A percentile compares a stretch with the other conserved stretches of the same genome.
Evolutionary conservation across 192 early-diverging fungal species (phyloP).

Genomic region (Linnemannia schmuckeri): DNA sequence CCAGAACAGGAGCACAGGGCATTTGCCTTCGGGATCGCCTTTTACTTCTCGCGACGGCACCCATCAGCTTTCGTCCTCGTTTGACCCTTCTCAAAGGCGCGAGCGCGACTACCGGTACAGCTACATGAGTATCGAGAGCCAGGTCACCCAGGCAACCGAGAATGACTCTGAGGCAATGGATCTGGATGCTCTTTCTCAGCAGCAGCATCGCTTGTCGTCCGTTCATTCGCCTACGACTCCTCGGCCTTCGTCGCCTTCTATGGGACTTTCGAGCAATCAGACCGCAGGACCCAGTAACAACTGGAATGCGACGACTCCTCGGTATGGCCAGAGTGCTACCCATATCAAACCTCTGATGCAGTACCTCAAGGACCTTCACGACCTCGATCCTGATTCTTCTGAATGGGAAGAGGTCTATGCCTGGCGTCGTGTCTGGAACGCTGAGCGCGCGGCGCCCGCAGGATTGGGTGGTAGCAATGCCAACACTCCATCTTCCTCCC

Average conservation of each 20-base stretch:
- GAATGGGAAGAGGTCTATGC: slow-evolving; percentile 58
- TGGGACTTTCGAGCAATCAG: neutral
- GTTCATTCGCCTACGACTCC: slow-evolving; percentile 52
- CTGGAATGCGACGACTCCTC: slow-evolving; percentile 20
- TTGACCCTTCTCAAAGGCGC: slow-evolving; percentile 24
- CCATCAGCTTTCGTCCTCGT: slow-evolving; percentile 15
- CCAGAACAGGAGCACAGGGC: slow-evolving; percentile 51
- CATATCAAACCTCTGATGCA: slow-evolving; percentile 57
- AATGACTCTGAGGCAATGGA: slow-evolving; percentile 22
- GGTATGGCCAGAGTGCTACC: slow-evolving; percentile 28
- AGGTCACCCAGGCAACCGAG: slow-evolving; percentile 44
- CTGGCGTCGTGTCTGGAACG: slow-evolving; percentile 57
- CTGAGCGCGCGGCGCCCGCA: slow-evolving; percentile 13
- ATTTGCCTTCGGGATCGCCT: slow-evolving; percentile 32
- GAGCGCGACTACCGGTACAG: slow-evolving; percentile 39
- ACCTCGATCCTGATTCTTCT: slow-evolving; percentile 64
- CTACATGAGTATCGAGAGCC: slow-evolving; percentile 50
- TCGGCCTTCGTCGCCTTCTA: slow-evolving; percentile 41
- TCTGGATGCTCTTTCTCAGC: slow-evolving; percentile 6
- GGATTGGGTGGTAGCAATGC: neutral
- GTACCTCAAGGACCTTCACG: slow-evolving; percentile 70
- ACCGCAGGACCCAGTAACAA: neutral
- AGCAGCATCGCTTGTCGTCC: slow-evolving; percentile 46
- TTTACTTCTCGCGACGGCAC: neutral
- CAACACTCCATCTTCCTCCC: neutral